Base-by-base conservation (phyloP, 192 early-diverging fungal genomes). In the Physocladia obscura region DNA sequence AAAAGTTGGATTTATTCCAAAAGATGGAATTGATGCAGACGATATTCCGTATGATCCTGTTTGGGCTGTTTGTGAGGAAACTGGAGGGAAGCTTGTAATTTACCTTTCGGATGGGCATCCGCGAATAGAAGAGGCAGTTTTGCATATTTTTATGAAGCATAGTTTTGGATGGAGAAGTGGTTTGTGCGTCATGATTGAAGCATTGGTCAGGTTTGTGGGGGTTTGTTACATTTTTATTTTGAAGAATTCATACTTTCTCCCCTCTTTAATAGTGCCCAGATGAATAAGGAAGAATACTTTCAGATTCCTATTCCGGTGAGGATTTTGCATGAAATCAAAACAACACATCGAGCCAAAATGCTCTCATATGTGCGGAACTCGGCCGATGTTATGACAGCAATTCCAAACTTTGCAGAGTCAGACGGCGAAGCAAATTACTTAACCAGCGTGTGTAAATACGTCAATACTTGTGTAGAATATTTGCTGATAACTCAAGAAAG, bases 281-380 rank as follows among this genome's bases (percentile, higher is more conserved):
- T 26, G 24, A 26, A 4, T n/a, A 69, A 31, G 1, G 15, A 4
- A 5, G 21, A 27, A 19, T 27, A 19, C 35, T 11, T 26, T 4
- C n/a, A 30, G 8, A 26, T 79, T 11, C 76, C 77, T 31, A 32
- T 78, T 24, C 70, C 77, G 13, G 19, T 30, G 17, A 70, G 77
- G 2, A 34, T 79, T 2, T 8, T 40, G 27, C 15, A 22, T 30
- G 55, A 79, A 49, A 36, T 79, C 32, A 57, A 79, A 27, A 15
- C 31, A n/a, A 21, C 65, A 8, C 56, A 36, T 64, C 75, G 64
- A 21, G 70, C 67, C 4, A 39, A 51, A 8, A 34, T 74, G n/a
- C 59, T 77, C 17, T 8, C 49, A 13, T 57, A 47, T 35, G 61
- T 77, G 27, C 73, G 73, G 6, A 51, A 77, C 36, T 30, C 51